Conservation (phyloP, 1,139 yeast genomes). For the Trichomonascaceae sp. region DNA sequence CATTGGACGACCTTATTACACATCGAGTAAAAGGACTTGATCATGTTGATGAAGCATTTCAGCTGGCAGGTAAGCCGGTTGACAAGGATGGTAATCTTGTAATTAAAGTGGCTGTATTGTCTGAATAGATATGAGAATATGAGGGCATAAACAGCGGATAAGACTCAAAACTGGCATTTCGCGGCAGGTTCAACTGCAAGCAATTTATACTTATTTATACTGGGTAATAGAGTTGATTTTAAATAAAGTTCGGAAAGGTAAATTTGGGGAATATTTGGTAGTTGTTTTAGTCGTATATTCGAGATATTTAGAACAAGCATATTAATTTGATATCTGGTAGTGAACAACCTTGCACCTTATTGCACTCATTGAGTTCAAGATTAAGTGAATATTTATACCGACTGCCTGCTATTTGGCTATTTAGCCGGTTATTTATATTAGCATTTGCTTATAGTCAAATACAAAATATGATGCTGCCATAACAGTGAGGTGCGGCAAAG, state of each 20-base stretch:
- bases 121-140: slow-evolving; percentile 3
- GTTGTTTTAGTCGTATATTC: no score
- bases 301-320: no score
- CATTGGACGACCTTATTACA: slow-evolving; percentile 25
- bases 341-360: no score
- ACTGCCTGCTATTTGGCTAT: no score
- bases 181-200: neutral
- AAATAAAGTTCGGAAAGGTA: neutral
- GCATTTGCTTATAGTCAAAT: neutral
- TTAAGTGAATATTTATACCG: no score
- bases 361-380: no score
- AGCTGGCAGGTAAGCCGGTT: slow-evolving; percentile 27
- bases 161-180: neutral
- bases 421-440: no score
- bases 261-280: neutral
- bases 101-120: slow-evolving; percentile 25
- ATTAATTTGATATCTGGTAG: no score
- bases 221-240: neutral
- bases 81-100: slow-evolving; percentile 28
- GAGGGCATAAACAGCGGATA: neutral
- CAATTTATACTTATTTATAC: no score
- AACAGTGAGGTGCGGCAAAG: neutral
- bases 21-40: slow-evolving; percentile 27
- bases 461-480: neutral
- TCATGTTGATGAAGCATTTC: slow-evolving; percentile 25